A percentile compares a stretch with the other conserved stretches of the same genome.
These are phyloP conservation scores for Diversispora epigaea DNA, from an alignment of 192 early-diverging fungal species.

Conservation along the genomic window DNA sequence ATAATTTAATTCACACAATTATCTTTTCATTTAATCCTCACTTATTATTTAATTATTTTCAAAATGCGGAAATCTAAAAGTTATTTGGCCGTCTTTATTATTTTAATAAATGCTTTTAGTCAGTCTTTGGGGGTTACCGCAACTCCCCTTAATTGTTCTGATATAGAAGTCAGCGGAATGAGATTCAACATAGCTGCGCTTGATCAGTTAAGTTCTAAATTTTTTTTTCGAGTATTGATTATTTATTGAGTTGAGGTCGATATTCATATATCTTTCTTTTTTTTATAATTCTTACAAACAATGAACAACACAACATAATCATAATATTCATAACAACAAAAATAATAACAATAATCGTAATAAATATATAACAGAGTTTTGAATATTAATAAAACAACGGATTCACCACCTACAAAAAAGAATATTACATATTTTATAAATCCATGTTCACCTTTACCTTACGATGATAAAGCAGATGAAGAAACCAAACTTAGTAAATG, in stretches of 20 bases:
- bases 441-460: not conserved
- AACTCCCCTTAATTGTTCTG: constrained; percentile 39
- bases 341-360: not conserved
- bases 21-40: too few relatives aligned
- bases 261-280: not conserved
- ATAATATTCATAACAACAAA: too few relatives aligned
- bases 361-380: not conserved
- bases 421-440: not conserved
- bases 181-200: not conserved
- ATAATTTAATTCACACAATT: too few relatives aligned
- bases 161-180: not conserved
- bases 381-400: not conserved
- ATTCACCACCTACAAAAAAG: not conserved
- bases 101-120: too few relatives aligned
- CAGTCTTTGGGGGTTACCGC: too few relatives aligned
- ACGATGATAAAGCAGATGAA: not conserved
- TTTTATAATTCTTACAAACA: not conserved
- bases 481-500: too few relatives aligned
- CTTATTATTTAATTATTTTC: too few relatives aligned
- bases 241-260: not conserved
- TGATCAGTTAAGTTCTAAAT: not conserved
- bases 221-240: not conserved
- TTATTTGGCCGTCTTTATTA: too few relatives aligned
- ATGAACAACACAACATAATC: too few relatives aligned
- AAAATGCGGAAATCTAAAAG: too few relatives aligned